Conservation (phyloP, 1,284 basidiomycete species). For the Coniferiporia weirii region DNA sequence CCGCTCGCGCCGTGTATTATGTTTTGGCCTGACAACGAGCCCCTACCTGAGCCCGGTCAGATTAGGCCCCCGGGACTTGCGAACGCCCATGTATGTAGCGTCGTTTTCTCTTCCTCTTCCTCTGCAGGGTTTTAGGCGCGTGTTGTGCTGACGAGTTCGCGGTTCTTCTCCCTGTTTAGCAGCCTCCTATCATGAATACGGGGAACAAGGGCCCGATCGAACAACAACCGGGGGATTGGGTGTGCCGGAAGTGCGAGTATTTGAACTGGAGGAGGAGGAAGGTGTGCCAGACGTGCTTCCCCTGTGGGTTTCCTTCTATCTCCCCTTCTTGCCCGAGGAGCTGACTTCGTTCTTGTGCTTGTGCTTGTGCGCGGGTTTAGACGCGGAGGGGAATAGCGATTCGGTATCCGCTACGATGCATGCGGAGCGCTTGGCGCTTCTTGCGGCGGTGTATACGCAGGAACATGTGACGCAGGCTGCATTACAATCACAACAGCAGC, state of each 20-base stretch:
- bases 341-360: slow-evolving; percentile 9
- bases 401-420: slow-evolving; percentile 77
- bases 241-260: slow-evolving; percentile 79
- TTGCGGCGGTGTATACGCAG: slow-evolving; percentile 62
- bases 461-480: slow-evolving; percentile 24
- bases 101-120: neutral
- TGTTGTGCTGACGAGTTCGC: too few species aligned
- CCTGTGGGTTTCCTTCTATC: slow-evolving; percentile 46
- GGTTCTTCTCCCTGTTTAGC: too few species aligned
- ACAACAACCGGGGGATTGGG: slow-evolving; percentile 88
- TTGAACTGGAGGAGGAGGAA: slow-evolving; percentile 82
- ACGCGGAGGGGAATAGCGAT: slow-evolving; percentile 79
- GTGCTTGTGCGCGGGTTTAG: slow-evolving; percentile 32
- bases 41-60: slow-evolving; percentile 69
- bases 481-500: neutral
- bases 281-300: slow-evolving; percentile 84
- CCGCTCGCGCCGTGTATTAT: slow-evolving; percentile 68
- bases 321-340: too few species aligned
- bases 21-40: slow-evolving; percentile 85
- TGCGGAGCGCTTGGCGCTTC: slow-evolving; percentile 71
- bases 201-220: slow-evolving; percentile 83
- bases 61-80: slow-evolving; percentile 55
- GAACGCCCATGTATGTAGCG: slow-evolving; percentile 47
- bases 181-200: slow-evolving; percentile 83
- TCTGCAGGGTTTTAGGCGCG: neutral